These are phyloP conservation scores for Fistulina hepatica DNA, from an alignment of 1,284 basidiomycete genomes.

Conservation along the genomic window DNA sequence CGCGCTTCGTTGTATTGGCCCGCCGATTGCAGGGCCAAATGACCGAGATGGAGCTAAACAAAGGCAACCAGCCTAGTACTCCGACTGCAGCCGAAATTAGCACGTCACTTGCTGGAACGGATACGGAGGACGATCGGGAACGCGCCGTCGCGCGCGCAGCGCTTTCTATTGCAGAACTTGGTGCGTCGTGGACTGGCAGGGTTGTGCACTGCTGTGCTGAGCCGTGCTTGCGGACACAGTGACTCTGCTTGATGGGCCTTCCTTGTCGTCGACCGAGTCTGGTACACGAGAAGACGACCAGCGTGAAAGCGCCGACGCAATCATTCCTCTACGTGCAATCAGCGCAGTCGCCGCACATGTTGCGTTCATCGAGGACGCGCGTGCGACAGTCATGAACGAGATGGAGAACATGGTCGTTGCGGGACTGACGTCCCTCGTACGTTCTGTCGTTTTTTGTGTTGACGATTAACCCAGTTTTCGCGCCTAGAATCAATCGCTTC, in stretches of 20 bases:
- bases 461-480: slow-evolving; percentile 3
- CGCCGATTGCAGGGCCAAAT: slow-evolving; percentile 76
- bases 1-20: slow-evolving; percentile 74
- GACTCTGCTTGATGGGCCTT: slow-evolving; percentile 28
- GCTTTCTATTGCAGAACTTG: slow-evolving; percentile 79
- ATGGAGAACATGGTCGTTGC: slow-evolving; percentile 83
- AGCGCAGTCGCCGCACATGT: slow-evolving; percentile 60
- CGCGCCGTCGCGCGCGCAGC: slow-evolving; percentile 83
- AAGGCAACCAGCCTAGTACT: slow-evolving; percentile 14
- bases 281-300: slow-evolving; percentile 10
- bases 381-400: slow-evolving; percentile 59
- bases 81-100: slow-evolving; percentile 11
- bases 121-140: slow-evolving; percentile 70
- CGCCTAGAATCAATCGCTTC: slow-evolving; percentile 73
- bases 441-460: slow-evolving; percentile 18
- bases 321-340: slow-evolving; percentile 56
- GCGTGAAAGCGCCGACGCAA: slow-evolving; percentile 13
- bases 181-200: too few species aligned
- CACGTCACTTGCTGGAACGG: slow-evolving; percentile 22
- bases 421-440: slow-evolving; percentile 64
- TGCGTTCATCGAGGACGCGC: slow-evolving; percentile 60
- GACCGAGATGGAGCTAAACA: slow-evolving; percentile 40
- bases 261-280: slow-evolving; percentile 15
- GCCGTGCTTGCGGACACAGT: slow-evolving; percentile 18
- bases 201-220: slow-evolving; percentile 18